Conservation (phyloP, 768 basidiomycete genomes). For the Rhodocollybia butyracea region DNA sequence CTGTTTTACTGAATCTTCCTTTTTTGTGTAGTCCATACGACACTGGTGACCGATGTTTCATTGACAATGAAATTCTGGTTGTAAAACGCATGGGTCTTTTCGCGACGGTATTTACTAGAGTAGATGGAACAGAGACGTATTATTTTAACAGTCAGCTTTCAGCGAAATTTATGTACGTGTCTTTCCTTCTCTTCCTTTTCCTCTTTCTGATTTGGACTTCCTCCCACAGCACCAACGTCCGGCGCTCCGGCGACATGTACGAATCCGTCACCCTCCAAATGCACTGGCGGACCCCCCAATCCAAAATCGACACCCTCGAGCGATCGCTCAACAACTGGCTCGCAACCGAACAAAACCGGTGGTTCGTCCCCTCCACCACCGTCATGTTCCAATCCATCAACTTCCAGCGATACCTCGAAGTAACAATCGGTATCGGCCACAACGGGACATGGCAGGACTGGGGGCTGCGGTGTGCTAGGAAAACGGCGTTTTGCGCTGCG, state of each 20-base stretch:
- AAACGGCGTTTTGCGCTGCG: slow-evolving; percentile 79
- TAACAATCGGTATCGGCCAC: slow-evolving; percentile 64
- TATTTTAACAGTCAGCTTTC: slow-evolving; percentile 80
- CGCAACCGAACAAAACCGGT: slow-evolving; percentile 73
- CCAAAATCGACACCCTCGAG: slow-evolving; percentile 70
- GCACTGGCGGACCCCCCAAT: slow-evolving; percentile 70
- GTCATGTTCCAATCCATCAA: slow-evolving; percentile 61
- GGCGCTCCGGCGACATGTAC: slow-evolving; percentile 70
- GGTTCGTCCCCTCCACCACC: slow-evolving; percentile 69
- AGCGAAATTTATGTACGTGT: slow-evolving; percentile 64
- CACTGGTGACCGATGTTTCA: slow-evolving; percentile 79
- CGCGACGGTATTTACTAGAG: slow-evolving; percentile 69
- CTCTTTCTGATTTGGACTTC: slow-evolving; percentile 1
- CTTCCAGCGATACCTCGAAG: slow-evolving; percentile 62
- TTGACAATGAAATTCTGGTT: slow-evolving; percentile 68
- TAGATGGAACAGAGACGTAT: slow-evolving; percentile 76
- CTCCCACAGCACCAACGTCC: slow-evolving; percentile 57
- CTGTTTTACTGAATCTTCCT: slow-evolving; percentile 5
- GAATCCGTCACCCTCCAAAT: slow-evolving; percentile 69
- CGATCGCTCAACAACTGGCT: slow-evolving; percentile 71
- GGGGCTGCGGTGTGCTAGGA: slow-evolving; percentile 56
- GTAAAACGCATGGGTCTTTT: slow-evolving; percentile 83
- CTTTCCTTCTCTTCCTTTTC: slow-evolving; percentile 6
- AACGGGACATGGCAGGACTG: slow-evolving; percentile 62
- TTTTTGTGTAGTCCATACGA: slow-evolving; percentile 59